A percentile compares a stretch with the other conserved stretches of the same genome.
phyloP scores from a whole-genome alignment of 1,284 basidiomycete species.

The Chondrostereum purpureum region DNA sequence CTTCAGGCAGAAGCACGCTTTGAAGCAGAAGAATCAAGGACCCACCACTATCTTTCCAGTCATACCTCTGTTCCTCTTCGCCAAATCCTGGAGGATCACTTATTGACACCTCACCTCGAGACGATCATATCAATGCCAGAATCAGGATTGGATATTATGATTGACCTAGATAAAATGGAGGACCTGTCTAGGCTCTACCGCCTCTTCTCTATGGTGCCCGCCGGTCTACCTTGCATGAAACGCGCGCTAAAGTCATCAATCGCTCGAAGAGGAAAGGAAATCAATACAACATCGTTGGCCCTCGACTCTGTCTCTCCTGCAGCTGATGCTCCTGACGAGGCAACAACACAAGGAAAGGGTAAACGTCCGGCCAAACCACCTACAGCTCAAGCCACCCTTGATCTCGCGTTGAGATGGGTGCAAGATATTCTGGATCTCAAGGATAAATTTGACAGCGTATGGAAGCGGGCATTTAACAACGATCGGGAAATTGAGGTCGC shows the following conservation, averaged over 20 bases:
- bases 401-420: conserved; percentile 86
- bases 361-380: conserved; percentile 27
- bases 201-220: conserved; percentile 69
- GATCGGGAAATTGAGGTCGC: conserved; percentile 81
- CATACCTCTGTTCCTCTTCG: conserved; percentile 69
- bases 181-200: conserved; percentile 81
- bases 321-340: conserved; percentile 29
- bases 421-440: conserved; percentile 89
- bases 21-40: conserved; percentile 79
- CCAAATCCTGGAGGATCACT: conserved; percentile 70
- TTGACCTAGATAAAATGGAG: conserved; percentile 74
- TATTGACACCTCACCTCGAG: conserved; percentile 75
- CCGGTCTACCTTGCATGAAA: conserved; percentile 64
- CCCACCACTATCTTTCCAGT: conserved; percentile 84
- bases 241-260: conserved; percentile 73
- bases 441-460: conserved; percentile 81
- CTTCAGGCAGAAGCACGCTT: conserved; percentile 79
- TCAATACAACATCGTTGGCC: conserved; percentile 56
- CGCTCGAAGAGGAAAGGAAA: conserved; percentile 69
- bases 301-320: conserved; percentile 29
- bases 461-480: conserved; percentile 64
- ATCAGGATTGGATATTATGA: conserved; percentile 85
- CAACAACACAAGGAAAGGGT: conserved; percentile 21
- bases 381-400: conserved; percentile 39
- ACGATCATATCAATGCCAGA: conserved; percentile 76